phyloP scores from a whole-genome alignment of 805 yeast genomes.

The Lachancea meyersii region DNA sequence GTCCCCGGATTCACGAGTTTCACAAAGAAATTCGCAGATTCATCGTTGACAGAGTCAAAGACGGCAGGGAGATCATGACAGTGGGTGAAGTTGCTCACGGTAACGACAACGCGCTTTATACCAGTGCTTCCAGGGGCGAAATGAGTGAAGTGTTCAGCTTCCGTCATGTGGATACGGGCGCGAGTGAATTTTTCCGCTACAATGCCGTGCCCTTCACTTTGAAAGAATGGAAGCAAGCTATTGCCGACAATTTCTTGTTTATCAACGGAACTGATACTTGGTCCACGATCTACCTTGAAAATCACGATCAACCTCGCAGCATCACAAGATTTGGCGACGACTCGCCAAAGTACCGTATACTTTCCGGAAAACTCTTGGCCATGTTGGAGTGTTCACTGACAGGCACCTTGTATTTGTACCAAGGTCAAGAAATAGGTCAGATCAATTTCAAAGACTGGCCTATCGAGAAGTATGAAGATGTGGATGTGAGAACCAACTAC shows the following conservation, averaged over 20 bases:
- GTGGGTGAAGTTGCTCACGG: constrained; percentile 43
- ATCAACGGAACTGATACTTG: constrained; percentile 49
- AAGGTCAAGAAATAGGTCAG: constrained; percentile 59
- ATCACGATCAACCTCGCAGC: constrained; percentile 53
- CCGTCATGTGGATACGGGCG: constrained; percentile 31
- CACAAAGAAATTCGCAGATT: constrained; percentile 42
- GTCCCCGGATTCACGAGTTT: constrained; percentile 54
- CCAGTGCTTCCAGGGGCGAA: constrained; percentile 34
- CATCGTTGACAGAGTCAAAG: constrained; percentile 31
- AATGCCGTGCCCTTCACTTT: constrained; percentile 27
- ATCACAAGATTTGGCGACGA: constrained; percentile 47
- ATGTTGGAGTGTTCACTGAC: constrained; percentile 41
- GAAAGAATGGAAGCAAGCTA: constrained; percentile 39
- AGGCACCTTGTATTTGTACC: constrained; percentile 52
- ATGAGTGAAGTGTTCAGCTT: constrained; percentile 39
- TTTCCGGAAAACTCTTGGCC: constrained; percentile 45
- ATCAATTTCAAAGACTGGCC: constrained; percentile 43
- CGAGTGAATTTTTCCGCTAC: constrained; percentile 20
- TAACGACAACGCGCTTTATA: constrained; percentile 25
- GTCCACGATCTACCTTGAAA: constrained; percentile 50
- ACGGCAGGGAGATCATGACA: constrained; percentile 47
- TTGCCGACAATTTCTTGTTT: constrained; percentile 34
- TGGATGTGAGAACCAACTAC: constrained; percentile 35
- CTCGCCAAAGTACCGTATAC: constrained; percentile 31
- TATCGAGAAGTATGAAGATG: constrained; percentile 45